A percentile compares a stretch with the other conserved stretches of the same genome.
phyloP scores from a whole-genome alignment of 106 monocot genomes.

The Allium fistulosum region DNA sequence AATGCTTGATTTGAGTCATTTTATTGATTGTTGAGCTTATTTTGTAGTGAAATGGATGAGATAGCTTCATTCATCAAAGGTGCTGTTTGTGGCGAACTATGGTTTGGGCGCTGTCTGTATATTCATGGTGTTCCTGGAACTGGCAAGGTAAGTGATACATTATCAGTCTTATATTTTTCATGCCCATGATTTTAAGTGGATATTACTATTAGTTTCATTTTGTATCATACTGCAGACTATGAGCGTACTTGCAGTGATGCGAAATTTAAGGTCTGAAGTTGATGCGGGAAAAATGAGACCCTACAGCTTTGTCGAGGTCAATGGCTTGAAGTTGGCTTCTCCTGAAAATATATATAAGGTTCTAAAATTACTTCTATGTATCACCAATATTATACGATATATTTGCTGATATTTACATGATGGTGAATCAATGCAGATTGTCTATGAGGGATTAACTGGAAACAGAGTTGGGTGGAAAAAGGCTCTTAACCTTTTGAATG shows the following conservation, averaged over 20 bases:
- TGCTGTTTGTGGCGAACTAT: constrained; percentile 67
- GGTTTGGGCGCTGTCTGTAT: constrained; percentile 91
- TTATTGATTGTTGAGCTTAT: constrained; percentile 2
- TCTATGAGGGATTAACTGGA: constrained; percentile 85
- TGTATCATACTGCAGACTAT: constrained; percentile 69
- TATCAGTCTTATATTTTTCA: background rate
- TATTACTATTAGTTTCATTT: background rate
- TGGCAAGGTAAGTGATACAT: constrained; percentile 60
- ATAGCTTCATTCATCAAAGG: constrained; percentile 79
- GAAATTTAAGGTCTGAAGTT: constrained; percentile 72
- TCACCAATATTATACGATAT: background rate
- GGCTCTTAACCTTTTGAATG: constrained; percentile 38
- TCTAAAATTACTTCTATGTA: background rate
- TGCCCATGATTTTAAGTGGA: background rate
- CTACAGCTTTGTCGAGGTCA: constrained; percentile 77
- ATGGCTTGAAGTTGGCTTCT: constrained; percentile 89
- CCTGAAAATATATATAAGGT: constrained; percentile 97
- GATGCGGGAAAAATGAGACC: constrained; percentile 60
- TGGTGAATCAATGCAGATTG: constrained; percentile 37
- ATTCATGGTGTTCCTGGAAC: constrained; percentile 99
- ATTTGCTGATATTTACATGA: too few species aligned
- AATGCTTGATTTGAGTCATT: background rate
- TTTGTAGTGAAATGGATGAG: constrained; percentile 84
- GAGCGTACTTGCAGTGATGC: constrained; percentile 85
- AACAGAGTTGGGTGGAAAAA: constrained; percentile 96